phyloP scores from a whole-genome alignment of 306 rosid species.

The Lablab purpureus region DNA sequence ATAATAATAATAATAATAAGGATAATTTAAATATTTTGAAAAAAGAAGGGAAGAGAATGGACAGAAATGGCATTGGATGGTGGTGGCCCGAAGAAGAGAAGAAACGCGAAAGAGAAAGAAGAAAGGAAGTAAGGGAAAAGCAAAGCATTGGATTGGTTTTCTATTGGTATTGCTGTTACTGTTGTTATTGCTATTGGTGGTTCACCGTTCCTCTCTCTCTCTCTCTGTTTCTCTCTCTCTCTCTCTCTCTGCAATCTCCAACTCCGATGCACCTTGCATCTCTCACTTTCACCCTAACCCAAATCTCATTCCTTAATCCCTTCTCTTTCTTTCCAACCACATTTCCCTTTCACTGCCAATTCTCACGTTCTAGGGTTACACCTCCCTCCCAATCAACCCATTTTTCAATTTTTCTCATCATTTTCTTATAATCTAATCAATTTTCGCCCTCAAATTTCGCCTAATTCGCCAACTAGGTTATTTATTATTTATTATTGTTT shows the following conservation, averaged over 20 bases:
- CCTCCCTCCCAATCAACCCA: not conserved
- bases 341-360: not conserved
- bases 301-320: not conserved
- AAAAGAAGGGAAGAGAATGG: not conserved
- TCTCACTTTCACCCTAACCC: conserved; percentile 19
- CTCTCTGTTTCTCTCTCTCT: conserved; percentile 1
- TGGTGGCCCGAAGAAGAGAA: conserved; percentile 32
- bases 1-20: too few species aligned
- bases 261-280: conserved; percentile 21
- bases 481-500: not conserved
- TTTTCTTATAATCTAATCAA: not conserved
- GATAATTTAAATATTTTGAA: too few species aligned
- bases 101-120: conserved; percentile 15
- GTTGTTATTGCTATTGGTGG: conserved; percentile 26
- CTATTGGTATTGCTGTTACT: too few species aligned
- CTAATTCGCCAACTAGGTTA: not conserved
- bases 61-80: conserved; percentile 12
- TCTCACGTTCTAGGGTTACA: not conserved
- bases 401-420: not conserved
- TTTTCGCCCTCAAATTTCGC: not conserved
- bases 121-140: conserved; percentile 7
- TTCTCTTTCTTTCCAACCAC: conserved; percentile 2
- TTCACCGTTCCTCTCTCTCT: conserved; percentile 35
- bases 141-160: conserved; percentile 27
- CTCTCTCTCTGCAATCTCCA: not conserved